Percentiles rank a stretch among this genome's conserved stretches.
Conservation (phyloP, 169 alveolate genomes). For the Sarcocystis neurona region DNA sequence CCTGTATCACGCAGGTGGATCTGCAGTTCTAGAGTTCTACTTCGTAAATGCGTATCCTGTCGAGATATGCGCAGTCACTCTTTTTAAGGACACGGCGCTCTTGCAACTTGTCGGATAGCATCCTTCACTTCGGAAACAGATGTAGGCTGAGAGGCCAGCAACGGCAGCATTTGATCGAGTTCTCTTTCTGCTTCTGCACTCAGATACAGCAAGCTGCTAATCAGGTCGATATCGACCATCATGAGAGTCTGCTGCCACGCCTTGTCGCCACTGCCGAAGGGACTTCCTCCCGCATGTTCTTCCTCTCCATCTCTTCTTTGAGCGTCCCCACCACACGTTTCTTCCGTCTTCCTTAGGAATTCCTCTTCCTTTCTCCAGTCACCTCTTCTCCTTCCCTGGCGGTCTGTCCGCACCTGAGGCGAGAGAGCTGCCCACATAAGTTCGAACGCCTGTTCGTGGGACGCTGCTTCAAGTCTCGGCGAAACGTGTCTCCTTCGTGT, state of each 20-base stretch:
- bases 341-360: background rate
- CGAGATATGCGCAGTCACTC: background rate
- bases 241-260: background rate
- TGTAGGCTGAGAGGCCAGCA: background rate
- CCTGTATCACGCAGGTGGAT: no score
- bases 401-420: background rate
- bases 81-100: background rate
- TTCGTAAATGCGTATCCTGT: background rate
- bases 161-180: background rate
- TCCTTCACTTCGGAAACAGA: background rate
- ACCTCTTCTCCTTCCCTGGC: background rate
- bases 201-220: background rate
- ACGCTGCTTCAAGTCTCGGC: background rate
- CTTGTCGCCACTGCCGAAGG: no score
- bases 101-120: background rate
- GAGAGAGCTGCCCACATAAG: background rate
- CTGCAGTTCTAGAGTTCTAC: no score
- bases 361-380: background rate
- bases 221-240: background rate
- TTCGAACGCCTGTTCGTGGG: background rate
- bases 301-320: background rate
- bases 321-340: background rate
- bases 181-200: conserved; percentile 6
- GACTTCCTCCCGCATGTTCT: background rate
- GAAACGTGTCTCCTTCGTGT: background rate